Evolutionary conservation across 2,329 filamentous ascomycete species (phyloP).

Genomic region (Aspergillus ibericus): DNA sequence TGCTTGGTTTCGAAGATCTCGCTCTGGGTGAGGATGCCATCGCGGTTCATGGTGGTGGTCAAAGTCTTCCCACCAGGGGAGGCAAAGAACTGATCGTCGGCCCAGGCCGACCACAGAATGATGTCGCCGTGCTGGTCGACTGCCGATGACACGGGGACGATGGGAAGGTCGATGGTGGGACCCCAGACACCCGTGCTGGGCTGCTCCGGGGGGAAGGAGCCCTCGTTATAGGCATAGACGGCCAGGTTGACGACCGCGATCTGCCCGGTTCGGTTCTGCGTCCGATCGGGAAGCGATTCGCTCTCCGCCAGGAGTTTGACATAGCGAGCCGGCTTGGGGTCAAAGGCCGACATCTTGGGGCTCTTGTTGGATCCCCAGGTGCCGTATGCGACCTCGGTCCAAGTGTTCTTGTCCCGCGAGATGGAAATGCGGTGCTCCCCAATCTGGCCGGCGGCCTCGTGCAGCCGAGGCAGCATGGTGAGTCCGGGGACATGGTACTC

Average conservation of each 20-base stretch:
- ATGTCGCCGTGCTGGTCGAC: conserved; percentile 14
- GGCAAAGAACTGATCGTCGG: too few species aligned
- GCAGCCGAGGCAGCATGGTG: too few species aligned
- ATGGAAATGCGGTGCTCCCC: too few species aligned
- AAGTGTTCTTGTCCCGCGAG: background rate
- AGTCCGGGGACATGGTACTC: too few species aligned
- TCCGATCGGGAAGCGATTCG: too few species aligned
- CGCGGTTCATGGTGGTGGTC: conserved; percentile 26
- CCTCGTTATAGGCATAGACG: background rate
- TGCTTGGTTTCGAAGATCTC: conserved; percentile 25
- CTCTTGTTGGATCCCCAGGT: conserved; percentile 22
- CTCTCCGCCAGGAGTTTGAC: conserved; percentile 8
- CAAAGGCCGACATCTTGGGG: conserved; percentile 20
- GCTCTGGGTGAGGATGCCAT: conserved; percentile 37
- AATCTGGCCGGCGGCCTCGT: too few species aligned
- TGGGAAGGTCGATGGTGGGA: conserved; percentile 27
- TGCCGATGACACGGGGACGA: conserved; percentile 26
- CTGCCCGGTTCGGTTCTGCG: too few species aligned
- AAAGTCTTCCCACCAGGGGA: conserved; percentile 8
- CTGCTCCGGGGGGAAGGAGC: conserved; percentile 11
- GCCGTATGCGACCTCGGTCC: conserved; percentile 23
- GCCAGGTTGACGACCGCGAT: too few species aligned
- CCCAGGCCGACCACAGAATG: conserved; percentile 2
- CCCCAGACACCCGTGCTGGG: conserved; percentile 27
- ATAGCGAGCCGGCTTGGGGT: conserved; percentile 15